These are phyloP conservation scores for Sugiyamaella xylanicola DNA, from an alignment of 1,139 yeast genomes.

Conservation along the genomic window DNA sequence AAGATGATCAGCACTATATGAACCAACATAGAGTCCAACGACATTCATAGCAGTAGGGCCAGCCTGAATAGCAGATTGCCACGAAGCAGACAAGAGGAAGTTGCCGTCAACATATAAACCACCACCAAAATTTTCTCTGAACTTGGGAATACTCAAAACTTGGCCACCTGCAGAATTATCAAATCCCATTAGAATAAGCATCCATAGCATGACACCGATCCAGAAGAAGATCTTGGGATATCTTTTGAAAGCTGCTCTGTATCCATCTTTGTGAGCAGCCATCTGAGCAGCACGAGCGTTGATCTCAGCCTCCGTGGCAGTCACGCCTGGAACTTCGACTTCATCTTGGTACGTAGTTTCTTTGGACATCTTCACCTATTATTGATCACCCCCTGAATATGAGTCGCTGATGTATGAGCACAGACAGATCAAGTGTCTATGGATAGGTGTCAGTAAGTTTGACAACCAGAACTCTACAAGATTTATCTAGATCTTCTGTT, in stretches of 20 bases:
- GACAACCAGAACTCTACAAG: not conserved
- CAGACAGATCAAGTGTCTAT: not conserved
- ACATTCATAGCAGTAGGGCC: slow-evolving; percentile 38
- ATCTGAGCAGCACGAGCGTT: slow-evolving; percentile 18
- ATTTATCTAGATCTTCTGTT: not conserved
- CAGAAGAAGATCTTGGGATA: slow-evolving; percentile 23
- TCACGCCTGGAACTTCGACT: slow-evolving; percentile 11
- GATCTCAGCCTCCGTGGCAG: slow-evolving; percentile 11
- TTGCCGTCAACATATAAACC: slow-evolving; percentile 34
- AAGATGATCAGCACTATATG: slow-evolving; percentile 31
- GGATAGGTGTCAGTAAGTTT: not conserved
- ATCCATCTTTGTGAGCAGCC: slow-evolving; percentile 14
- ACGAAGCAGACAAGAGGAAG: slow-evolving; percentile 36
- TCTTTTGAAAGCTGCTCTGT: slow-evolving; percentile 10
- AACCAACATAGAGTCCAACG: slow-evolving; percentile 28
- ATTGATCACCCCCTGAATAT: not conserved
- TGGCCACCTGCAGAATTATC: slow-evolving; percentile 39
- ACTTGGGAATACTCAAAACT: slow-evolving; percentile 36
- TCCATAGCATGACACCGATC: slow-evolving; percentile 23
- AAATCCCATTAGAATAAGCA: slow-evolving; percentile 27
- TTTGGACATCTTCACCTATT: not conserved
- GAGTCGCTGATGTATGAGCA: not conserved
- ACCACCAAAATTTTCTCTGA: slow-evolving; percentile 38
- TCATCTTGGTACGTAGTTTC: not conserved
- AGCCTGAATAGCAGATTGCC: slow-evolving; percentile 45